Evolutionary conservation across 805 yeast species (phyloP).

Genomic region (Lipomyces mesembrius): DNA sequence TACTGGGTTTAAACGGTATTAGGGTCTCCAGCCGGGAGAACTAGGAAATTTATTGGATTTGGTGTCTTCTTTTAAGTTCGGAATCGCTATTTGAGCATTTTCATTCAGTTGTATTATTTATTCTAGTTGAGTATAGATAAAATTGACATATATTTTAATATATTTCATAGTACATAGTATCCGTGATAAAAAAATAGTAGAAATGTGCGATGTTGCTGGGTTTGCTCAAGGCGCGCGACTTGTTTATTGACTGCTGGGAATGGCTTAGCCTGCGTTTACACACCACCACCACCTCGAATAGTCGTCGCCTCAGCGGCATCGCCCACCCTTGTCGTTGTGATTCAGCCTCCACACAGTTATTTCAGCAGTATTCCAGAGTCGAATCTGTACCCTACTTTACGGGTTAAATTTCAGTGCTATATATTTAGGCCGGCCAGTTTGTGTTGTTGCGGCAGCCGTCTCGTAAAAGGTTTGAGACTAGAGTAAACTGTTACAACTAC

Average conservation of each 20-base stretch:
- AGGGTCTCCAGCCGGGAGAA: no score
- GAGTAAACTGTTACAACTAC: background rate
- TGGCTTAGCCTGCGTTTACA: background rate
- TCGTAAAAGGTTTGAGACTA: no score
- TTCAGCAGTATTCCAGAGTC: background rate
- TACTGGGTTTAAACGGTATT: no score
- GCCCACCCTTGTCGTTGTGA: background rate
- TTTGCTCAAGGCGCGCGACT: background rate
- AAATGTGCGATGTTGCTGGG: background rate
- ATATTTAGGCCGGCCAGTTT: background rate
- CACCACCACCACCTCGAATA: background rate
- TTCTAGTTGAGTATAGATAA: background rate
- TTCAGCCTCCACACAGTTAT: background rate
- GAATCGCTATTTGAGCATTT: background rate
- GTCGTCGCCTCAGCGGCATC: background rate
- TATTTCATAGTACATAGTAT: background rate
- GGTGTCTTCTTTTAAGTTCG: background rate
- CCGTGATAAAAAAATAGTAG: no score
- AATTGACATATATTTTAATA: no score
- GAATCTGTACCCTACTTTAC: background rate
- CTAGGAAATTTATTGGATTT: no score
- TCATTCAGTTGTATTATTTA: background rate
- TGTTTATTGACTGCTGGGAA: conserved; percentile 3
- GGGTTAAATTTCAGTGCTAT: background rate
- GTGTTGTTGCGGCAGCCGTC: background rate